phyloP scores from a whole-genome alignment of 208 protist species.

The Leishmania turanica region DNA sequence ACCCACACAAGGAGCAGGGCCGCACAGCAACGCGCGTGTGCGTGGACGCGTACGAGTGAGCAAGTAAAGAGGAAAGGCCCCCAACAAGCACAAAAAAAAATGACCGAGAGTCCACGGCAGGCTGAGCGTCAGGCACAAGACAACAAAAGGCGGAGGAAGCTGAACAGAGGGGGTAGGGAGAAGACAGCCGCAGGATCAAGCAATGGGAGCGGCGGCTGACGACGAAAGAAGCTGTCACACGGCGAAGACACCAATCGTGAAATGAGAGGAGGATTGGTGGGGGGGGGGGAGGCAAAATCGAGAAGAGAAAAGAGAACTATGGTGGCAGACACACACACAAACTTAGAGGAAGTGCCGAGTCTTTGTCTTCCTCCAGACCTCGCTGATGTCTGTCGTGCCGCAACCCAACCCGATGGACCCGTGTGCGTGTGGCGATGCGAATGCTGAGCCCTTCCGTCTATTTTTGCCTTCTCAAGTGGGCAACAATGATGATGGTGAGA shows the following conservation, averaged over 20 bases:
- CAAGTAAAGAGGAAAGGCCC: not conserved
- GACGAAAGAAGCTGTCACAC: not conserved
- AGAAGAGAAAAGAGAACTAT: not conserved
- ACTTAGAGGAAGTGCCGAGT: not conserved
- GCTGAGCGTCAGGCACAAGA: not conserved
- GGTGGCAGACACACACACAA: not conserved
- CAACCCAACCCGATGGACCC: not conserved
- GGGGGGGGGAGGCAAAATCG: too few species aligned
- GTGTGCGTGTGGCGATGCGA: not conserved
- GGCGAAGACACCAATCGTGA: not conserved
- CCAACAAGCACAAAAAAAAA: not conserved
- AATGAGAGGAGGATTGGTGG: not conserved
- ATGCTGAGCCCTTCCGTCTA: not conserved
- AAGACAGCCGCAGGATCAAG: not conserved
- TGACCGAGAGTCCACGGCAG: not conserved
- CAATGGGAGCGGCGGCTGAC: not conserved
- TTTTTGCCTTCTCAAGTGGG: not conserved
- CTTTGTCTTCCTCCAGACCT: not conserved
- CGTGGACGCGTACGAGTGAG: not conserved
- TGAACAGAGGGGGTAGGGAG: not conserved
- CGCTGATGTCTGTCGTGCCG: not conserved
- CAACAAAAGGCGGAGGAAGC: conserved; percentile 1
- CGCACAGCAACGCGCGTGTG: not conserved
- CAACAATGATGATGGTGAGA: not conserved
- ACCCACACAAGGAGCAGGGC: not conserved